phyloP scores from a whole-genome alignment of 768 basidiomycete species.

The Suillus cothurnatus region DNA sequence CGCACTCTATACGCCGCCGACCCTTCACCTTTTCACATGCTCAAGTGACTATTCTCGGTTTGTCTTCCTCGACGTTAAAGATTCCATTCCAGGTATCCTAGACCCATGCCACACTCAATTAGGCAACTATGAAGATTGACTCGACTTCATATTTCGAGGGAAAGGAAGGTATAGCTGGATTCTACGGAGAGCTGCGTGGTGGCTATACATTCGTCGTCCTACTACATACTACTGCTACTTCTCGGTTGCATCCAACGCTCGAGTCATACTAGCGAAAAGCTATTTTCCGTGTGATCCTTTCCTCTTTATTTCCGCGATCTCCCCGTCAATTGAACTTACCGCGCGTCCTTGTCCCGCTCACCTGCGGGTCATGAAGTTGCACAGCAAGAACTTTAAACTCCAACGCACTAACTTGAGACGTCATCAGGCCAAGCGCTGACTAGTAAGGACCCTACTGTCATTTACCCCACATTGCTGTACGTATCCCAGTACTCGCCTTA shows the following conservation, averaged over 20 bases:
- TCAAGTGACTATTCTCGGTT: background rate
- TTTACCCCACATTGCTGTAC: conserved; percentile 2
- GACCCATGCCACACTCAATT: conserved; percentile 19
- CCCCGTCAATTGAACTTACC: background rate
- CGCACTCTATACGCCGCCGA: too few species aligned
- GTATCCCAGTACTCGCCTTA: background rate
- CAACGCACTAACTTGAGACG: background rate
- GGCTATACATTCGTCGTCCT: conserved; percentile 10
- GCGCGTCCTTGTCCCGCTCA: background rate
- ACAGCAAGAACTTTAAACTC: conserved; percentile 4
- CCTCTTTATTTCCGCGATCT: conserved; percentile 1
- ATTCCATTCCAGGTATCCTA: conserved; percentile 26
- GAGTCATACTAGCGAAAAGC: background rate
- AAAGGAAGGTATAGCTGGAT: conserved; percentile 10
- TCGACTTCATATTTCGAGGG: conserved; percentile 6
- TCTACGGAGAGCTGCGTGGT: conserved; percentile 9
- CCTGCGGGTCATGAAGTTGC: background rate
- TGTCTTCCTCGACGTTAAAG: conserved; percentile 24
- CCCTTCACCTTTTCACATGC: conserved; percentile 13
- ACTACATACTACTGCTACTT: too few species aligned
- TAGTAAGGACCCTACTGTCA: background rate
- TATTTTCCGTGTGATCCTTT: background rate
- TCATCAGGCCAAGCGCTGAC: background rate
- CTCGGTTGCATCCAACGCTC: background rate
- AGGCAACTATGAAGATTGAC: conserved; percentile 2